Evolutionary conservation across 352 stramenopile species (phyloP).

Genomic region (Phytopythium delawarense): DNA sequence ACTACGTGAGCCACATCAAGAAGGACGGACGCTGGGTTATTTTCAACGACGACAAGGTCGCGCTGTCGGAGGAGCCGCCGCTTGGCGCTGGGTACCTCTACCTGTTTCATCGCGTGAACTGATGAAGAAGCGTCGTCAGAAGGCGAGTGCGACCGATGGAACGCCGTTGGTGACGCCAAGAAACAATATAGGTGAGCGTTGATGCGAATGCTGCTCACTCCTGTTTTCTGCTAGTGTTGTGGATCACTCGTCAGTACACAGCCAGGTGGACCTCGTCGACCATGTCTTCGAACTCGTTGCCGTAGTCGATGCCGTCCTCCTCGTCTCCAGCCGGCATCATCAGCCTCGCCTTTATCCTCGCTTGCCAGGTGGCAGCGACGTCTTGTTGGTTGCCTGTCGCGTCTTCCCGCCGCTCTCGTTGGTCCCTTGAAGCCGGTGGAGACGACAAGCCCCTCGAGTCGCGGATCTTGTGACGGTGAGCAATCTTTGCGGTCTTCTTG

Average conservation of each 20-base stretch:
- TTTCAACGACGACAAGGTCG: slow-evolving; percentile 99
- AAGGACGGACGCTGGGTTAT: slow-evolving; percentile 97
- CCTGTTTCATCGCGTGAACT: slow-evolving; percentile 81
- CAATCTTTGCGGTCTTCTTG: background rate
- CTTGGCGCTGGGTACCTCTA: slow-evolving; percentile 96
- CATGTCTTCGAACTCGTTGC: slow-evolving; percentile 80
- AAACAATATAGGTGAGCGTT: slow-evolving; percentile 4
- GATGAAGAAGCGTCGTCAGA: background rate
- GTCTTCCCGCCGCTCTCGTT: background rate
- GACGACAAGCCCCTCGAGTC: background rate
- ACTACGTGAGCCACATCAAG: slow-evolving; percentile 99
- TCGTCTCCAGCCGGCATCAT: slow-evolving; percentile 2
- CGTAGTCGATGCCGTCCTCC: slow-evolving; percentile 53
- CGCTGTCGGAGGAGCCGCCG: slow-evolving; percentile 91
- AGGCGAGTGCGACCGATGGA: background rate
- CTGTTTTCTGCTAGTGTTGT: slow-evolving; percentile 14
- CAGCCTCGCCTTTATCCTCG: slow-evolving; percentile 3
- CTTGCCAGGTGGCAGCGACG: background rate
- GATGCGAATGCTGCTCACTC: background rate
- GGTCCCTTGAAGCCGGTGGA: background rate
- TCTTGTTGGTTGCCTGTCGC: background rate
- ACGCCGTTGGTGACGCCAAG: background rate
- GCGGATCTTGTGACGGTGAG: background rate
- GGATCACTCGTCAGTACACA: slow-evolving; percentile 20
- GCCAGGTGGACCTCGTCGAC: slow-evolving; percentile 62